Percentiles rank a stretch among this genome's conserved stretches.
phyloP scores from a whole-genome alignment of 2,329 filamentous ascomycete species.

The Aspergillus ruber region DNA sequence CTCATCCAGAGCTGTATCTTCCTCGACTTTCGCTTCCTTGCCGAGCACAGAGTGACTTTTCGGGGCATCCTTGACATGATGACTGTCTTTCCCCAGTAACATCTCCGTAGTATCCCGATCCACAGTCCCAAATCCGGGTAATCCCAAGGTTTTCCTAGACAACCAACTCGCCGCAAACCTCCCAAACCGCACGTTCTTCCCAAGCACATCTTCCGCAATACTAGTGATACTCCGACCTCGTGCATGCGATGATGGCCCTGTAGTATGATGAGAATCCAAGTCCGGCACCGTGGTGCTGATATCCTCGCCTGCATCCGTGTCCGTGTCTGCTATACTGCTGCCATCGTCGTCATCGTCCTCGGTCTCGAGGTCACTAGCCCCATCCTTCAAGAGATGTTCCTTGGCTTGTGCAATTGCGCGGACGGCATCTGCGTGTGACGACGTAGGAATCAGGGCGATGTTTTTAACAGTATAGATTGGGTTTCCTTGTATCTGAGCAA shows the following conservation, averaged over 20 bases:
- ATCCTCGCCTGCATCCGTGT: conserved; percentile 23
- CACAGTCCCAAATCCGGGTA: conserved; percentile 65
- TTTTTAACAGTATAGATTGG: conserved; percentile 84
- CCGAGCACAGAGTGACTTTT: not conserved
- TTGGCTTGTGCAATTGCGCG: conserved; percentile 62
- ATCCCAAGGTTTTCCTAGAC: conserved; percentile 72
- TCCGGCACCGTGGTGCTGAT: conserved; percentile 17
- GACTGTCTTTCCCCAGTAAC: conserved; percentile 12
- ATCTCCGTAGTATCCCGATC: conserved; percentile 36
- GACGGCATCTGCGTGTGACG: conserved; percentile 66
- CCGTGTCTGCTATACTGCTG: conserved; percentile 20
- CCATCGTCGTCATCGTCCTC: conserved; percentile 15
- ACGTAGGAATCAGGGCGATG: conserved; percentile 82
- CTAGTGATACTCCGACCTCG: conserved; percentile 43
- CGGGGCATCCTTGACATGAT: not conserved
- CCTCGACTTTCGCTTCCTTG: conserved; percentile 3
- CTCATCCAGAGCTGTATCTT: not conserved
- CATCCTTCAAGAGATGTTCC: conserved; percentile 35
- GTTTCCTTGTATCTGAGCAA: conserved; percentile 75
- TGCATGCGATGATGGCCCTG: conserved; percentile 15
- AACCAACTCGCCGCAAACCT: conserved; percentile 90
- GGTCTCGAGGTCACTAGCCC: conserved; percentile 18
- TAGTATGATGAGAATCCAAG: conserved; percentile 12
- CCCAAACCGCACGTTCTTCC: conserved; percentile 74
- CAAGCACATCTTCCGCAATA: conserved; percentile 83